Evolutionary conservation across 192 early-diverging fungal genomes (phyloP).

Genomic region (Podila verticillata): DNA sequence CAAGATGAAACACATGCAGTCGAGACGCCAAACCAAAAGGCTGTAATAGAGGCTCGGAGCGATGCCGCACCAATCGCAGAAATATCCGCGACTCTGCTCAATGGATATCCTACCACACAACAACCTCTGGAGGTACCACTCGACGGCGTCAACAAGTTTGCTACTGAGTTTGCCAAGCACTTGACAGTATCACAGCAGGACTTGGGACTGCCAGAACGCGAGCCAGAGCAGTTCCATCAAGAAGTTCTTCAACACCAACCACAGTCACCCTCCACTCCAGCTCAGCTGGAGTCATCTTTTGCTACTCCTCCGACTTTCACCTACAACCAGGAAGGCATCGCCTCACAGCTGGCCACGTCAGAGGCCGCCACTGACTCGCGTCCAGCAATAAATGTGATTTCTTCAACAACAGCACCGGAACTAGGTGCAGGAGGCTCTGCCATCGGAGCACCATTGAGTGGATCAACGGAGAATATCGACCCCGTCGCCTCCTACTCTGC

Average conservation of each 20-base stretch:
- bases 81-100: no score
- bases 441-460: background rate
- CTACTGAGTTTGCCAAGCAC: background rate
- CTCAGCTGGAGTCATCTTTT: background rate
- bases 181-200: background rate
- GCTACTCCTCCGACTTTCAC: background rate
- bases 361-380: no score
- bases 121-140: background rate
- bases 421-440: background rate
- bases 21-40: no score
- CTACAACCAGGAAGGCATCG: background rate
- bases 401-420: background rate
- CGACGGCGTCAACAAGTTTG: background rate
- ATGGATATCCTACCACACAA: no score
- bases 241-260: background rate
- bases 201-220: background rate
- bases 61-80: no score
- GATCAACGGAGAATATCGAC: slow-evolving; percentile 32
- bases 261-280: background rate
- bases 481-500: slow-evolving; percentile 45
- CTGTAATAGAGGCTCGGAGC: no score
- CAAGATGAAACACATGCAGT: no score
- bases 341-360: background rate
- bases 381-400: no score
- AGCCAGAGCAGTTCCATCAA: background rate